phyloP scores from a whole-genome alignment of 2,329 filamentous ascomycete genomes.

The Knoxdaviesia capensis region DNA sequence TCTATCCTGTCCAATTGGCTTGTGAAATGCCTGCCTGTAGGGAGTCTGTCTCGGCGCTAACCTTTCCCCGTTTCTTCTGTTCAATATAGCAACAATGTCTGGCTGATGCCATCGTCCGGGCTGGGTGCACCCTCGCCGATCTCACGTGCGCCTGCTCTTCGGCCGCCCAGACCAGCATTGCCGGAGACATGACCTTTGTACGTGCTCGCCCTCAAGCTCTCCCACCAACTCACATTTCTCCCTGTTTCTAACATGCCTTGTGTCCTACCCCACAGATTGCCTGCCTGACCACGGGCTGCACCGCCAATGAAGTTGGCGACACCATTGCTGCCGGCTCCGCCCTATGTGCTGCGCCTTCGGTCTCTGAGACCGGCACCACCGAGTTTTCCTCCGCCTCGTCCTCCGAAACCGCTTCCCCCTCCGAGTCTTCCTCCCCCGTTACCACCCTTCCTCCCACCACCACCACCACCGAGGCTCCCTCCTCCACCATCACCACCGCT shows the following conservation, averaged over 20 bases:
- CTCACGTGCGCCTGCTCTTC: conserved; percentile 18
- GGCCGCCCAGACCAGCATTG: conserved; percentile 12
- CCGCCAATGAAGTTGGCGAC: conserved; percentile 10
- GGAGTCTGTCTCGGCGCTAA: too few species aligned
- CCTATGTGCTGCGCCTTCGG: conserved; percentile 11
- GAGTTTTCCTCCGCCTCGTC: background rate
- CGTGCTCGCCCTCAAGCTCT: conserved; percentile 7
- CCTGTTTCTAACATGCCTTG: background rate
- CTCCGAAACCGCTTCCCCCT: background rate
- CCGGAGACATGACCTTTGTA: conserved; percentile 4
- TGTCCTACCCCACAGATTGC: conserved; percentile 1
- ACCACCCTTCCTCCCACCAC: conserved; percentile 1
- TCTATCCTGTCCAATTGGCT: too few species aligned
- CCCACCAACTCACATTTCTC: background rate
- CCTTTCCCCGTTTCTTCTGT: too few species aligned
- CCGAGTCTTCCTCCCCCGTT: conserved; percentile 1
- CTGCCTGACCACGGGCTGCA: conserved; percentile 16
- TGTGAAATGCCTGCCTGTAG: too few species aligned
- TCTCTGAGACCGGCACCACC: conserved; percentile 3
- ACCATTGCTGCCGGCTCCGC: conserved; percentile 13
- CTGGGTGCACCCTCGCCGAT: conserved; percentile 16
- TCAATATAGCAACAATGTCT: conserved; percentile 13
- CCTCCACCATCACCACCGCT: too few species aligned
- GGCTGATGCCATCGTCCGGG: conserved; percentile 12
- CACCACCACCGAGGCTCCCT: conserved; percentile 1